Evolutionary conservation across 169 alveolate genomes (phyloP).

Genomic region (Eimeria praecox): DNA sequence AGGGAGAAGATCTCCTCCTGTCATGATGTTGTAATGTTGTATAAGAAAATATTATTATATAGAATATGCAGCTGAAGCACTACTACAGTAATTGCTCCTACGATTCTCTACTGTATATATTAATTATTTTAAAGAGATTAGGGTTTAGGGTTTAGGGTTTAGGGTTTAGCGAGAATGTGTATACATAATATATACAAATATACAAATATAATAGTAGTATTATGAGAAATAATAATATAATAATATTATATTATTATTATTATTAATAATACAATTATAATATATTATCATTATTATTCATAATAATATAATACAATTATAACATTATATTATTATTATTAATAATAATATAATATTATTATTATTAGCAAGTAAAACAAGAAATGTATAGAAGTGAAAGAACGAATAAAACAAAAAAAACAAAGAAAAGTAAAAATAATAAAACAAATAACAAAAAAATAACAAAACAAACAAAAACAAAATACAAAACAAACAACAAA

Average conservation of each 20-base stretch:
- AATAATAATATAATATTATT: no score
- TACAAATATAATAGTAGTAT: neutral
- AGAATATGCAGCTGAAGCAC: no score
- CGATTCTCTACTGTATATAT: neutral
- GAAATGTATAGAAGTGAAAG: no score
- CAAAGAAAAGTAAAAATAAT: neutral
- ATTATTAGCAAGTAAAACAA: no score
- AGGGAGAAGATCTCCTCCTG: neutral
- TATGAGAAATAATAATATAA: neutral
- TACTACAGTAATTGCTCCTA: neutral
- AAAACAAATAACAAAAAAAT: no score
- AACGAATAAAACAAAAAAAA: no score
- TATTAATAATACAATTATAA: neutral
- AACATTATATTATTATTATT: no score
- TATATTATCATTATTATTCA: no score
- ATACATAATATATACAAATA: neutral
- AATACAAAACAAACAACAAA: no score
- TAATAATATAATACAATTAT: no score
- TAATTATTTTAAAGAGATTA: neutral
- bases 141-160: conserved; percentile 27
- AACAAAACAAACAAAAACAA: no score
- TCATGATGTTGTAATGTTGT: neutral
- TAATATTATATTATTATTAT: neutral
- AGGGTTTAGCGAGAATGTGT: neutral
- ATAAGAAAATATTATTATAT: no score